These are phyloP conservation scores for Brasilioporus rufonigricans DNA, from an alignment of 768 basidiomycete genomes.

Conservation along the genomic window DNA sequence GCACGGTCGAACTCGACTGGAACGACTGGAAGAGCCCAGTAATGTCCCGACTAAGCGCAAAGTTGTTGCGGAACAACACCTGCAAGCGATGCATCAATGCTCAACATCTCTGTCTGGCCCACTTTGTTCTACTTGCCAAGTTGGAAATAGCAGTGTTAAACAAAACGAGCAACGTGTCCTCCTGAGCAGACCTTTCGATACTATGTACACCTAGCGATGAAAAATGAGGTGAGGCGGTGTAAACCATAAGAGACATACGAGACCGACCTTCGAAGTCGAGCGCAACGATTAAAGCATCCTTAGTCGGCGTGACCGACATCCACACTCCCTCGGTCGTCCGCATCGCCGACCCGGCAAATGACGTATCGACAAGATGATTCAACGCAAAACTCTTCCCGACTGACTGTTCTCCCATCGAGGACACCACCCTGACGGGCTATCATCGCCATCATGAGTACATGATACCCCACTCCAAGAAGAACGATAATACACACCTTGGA, in stretches of 20 bases:
- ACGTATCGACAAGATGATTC: constrained; percentile 62
- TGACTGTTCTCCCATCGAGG: constrained; percentile 69
- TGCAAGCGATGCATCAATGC: constrained; percentile 11
- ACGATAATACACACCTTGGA: constrained; percentile 38
- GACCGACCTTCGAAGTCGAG: constrained; percentile 60
- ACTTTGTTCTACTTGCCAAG: constrained; percentile 44
- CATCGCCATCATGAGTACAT: neutral
- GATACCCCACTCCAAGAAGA: fast-evolving
- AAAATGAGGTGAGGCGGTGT: neutral
- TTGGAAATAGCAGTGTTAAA: constrained; percentile 69
- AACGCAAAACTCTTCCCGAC: constrained; percentile 60
- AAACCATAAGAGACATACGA: neutral
- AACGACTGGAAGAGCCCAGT: constrained; percentile 61
- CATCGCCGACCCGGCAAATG: constrained; percentile 66
- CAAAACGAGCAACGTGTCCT: constrained; percentile 59
- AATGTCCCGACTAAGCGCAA: constrained; percentile 59
- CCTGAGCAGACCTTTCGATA: constrained; percentile 61
- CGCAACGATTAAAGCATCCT: constrained; percentile 51
- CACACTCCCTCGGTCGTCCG: constrained; percentile 67
- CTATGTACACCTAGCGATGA: constrained; percentile 49
- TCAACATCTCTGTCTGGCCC: neutral
- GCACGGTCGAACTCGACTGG: constrained; percentile 54
- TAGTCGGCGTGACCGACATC: constrained; percentile 65
- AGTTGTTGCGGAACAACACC: constrained; percentile 67
- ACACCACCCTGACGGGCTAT: constrained; percentile 62